These are phyloP conservation scores for Graphilbum ipis-grandicollis DNA, from an alignment of 2,329 filamentous ascomycete species.

Conservation along the genomic window DNA sequence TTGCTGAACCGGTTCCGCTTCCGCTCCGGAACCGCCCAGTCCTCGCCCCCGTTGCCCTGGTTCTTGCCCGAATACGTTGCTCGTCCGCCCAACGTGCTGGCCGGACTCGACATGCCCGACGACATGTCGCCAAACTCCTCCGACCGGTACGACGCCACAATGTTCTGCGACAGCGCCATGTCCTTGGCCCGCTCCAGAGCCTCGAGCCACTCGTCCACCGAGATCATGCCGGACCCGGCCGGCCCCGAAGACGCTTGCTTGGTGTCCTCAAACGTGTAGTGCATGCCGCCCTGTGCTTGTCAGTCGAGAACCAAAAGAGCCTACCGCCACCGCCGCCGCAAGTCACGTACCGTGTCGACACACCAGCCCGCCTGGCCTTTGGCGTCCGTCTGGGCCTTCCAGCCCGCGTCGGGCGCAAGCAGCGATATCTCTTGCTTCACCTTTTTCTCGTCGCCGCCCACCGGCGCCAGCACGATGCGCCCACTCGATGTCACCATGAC, in stretches of 20 bases:
- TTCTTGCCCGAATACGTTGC: constrained; percentile 39
- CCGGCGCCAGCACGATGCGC: constrained; percentile 74
- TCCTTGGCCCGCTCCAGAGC: constrained; percentile 74
- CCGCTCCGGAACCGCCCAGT: constrained; percentile 20
- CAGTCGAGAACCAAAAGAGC: too few relatives aligned
- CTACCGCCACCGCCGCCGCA: too few relatives aligned
- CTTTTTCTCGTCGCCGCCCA: constrained; percentile 90
- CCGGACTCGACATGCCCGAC: constrained; percentile 58
- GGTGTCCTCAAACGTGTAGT: constrained; percentile 86
- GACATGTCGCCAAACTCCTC: constrained; percentile 55
- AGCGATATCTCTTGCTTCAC: constrained; percentile 86
- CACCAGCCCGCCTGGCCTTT: constrained; percentile 81
- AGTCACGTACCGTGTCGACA: constrained; percentile 89
- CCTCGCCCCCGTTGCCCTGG: constrained; percentile 34
- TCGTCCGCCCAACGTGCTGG: constrained; percentile 50
- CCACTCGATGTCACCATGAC: constrained; percentile 92
- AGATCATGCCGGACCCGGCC: constrained; percentile 41
- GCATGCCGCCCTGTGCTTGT: constrained; percentile 78
- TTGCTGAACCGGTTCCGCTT: constrained; percentile 68
- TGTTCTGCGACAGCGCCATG: constrained; percentile 58
- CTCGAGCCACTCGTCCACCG: constrained; percentile 84
- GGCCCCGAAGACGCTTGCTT: constrained; percentile 47
- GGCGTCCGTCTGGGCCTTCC: constrained; percentile 65
- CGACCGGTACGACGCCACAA: constrained; percentile 45
- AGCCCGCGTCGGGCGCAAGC: constrained; percentile 55